Base-by-base conservation (phyloP, 2,329 filamentous ascomycete species). In the Beauveria brongniartii region DNA sequence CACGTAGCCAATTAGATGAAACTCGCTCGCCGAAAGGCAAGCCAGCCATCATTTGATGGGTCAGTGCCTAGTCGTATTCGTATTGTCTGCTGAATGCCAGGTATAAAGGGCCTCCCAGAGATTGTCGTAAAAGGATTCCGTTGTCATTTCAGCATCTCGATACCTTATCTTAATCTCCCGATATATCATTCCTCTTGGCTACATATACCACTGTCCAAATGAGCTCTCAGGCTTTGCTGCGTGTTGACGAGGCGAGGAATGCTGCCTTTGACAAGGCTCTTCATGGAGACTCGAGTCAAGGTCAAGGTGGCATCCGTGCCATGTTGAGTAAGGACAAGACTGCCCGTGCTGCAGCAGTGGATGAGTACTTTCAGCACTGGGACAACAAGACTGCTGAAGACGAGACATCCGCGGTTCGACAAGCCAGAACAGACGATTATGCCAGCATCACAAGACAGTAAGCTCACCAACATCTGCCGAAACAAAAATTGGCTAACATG, bases 321-420 rank as follows among this genome's bases (percentile, higher is more conserved):
- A 91, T 96, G 86, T 78, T 94, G 67, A 80, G 81, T 72, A 97
- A 97, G 77, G 85, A 93, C 73, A 69, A 67, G 46, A 70, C 78
- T 12, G 90, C 90, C 1, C 87, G 93, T 68, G 85, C 89, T 69
- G 86, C 87, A 61, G 89, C 90, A 22, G 82, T 90, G 22, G 88
- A 92, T 68, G 89, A 92, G 72, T 94, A 94, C 77, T 94, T 93
- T 80, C 92, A 93, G 81, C 90, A 92, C 73, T 94, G 89, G 88
- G 90, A 94, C 75, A 87, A 91, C 78, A 91, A 93, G 77, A 75
- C 79, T 54, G 87, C 77, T 16, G 85, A 82, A 63, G 82, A 85
- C 40, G 92, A 96, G 81, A 96, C 91, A 0, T 84, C 87, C 56
- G 88, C 86, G 66, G 86, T 61, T 28, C 57, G 66, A 54, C 71